Percentiles rank a stretch among this genome's conserved stretches.
phyloP scores from a whole-genome alignment of 2,329 filamentous ascomycete species.

The Sclerotinia borealis region DNA sequence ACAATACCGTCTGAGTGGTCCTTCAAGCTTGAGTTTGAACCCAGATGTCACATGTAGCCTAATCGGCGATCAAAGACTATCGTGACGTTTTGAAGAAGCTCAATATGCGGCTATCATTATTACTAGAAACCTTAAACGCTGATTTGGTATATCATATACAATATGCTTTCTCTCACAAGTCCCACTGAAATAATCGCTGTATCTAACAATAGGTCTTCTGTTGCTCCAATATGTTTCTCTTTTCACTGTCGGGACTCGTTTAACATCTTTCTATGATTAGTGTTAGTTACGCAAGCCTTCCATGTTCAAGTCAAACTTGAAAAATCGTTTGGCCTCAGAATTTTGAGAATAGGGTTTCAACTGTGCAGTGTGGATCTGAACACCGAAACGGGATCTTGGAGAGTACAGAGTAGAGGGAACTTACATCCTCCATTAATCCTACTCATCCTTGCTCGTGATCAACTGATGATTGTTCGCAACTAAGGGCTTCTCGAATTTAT shows the following conservation, averaged over 20 bases:
- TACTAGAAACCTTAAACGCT: background rate
- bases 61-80: no score
- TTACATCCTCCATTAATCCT: background rate
- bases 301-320: background rate
- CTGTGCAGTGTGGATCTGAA: background rate
- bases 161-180: background rate
- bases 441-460: background rate
- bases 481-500: background rate
- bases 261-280: background rate
- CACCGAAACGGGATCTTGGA: background rate
- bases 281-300: background rate
- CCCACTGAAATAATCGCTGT: background rate
- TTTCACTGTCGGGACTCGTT: background rate
- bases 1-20: background rate
- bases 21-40: no score
- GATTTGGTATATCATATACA: background rate
- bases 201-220: background rate
- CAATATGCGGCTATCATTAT: background rate
- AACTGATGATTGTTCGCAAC: background rate
- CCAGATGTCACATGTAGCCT: background rate
- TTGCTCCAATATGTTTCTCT: background rate
- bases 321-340: background rate
- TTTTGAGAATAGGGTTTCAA: background rate
- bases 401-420: background rate
- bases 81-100: background rate